Evolutionary conservation across 2,329 filamentous ascomycete species (phyloP).

Genomic region (Pezicula carpinea): DNA sequence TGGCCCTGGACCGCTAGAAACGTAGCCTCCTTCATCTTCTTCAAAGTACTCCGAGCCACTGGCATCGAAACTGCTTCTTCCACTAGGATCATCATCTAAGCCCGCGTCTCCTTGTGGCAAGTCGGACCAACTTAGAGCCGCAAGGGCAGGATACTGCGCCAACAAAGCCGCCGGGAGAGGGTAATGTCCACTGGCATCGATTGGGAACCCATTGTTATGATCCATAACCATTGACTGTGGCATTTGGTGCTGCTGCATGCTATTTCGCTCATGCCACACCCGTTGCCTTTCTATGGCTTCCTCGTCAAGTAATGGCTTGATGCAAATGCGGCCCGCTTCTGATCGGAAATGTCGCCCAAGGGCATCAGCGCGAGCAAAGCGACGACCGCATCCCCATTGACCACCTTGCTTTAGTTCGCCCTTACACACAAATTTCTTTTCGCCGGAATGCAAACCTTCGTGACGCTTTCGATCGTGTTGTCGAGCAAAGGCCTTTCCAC

Average conservation of each 20-base stretch:
- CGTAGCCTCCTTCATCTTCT: slow-evolving; percentile 66
- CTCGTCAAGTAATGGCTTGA: slow-evolving; percentile 94
- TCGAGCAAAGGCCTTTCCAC: slow-evolving; percentile 92
- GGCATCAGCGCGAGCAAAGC: slow-evolving; percentile 93
- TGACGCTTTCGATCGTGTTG: slow-evolving; percentile 97
- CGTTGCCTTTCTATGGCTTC: slow-evolving; percentile 81
- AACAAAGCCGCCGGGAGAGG: slow-evolving; percentile 81
- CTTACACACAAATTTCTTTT: slow-evolving; percentile 98
- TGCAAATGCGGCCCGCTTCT: slow-evolving; percentile 92
- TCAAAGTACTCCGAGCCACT: slow-evolving; percentile 67
- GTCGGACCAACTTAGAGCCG: slow-evolving; percentile 79
- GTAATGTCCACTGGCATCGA: slow-evolving; percentile 55
- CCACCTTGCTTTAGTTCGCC: slow-evolving; percentile 79
- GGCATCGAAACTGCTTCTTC: slow-evolving; percentile 75
- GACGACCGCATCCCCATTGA: slow-evolving; percentile 87
- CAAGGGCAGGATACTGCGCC: slow-evolving; percentile 90
- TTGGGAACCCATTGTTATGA: slow-evolving; percentile 51
- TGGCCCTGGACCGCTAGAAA: slow-evolving; percentile 38
- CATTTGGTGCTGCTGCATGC: slow-evolving; percentile 55
- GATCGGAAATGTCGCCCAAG: slow-evolving; percentile 92
- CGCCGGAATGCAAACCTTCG: slow-evolving; percentile 90
- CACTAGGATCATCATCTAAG: slow-evolving; percentile 71
- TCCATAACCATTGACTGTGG: slow-evolving; percentile 57
- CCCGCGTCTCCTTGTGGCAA: slow-evolving; percentile 59
- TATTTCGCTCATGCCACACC: slow-evolving; percentile 62